phyloP scores from a whole-genome alignment of 768 basidiomycete species.

The Tulasnella sp. region DNA sequence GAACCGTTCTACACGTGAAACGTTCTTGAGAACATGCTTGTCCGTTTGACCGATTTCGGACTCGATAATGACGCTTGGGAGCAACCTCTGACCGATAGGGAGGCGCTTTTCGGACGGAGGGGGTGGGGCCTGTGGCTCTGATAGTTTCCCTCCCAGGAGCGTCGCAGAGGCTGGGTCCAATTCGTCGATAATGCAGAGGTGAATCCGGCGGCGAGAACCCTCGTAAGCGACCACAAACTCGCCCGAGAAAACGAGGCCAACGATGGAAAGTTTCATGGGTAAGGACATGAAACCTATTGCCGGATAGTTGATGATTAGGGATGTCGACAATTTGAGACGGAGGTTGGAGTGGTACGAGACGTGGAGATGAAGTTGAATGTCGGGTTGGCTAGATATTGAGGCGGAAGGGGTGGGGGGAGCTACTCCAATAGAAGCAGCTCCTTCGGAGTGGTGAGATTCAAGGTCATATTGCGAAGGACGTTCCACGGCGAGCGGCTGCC shows the following conservation, averaged over 20 bases:
- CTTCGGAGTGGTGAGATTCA: slow-evolving; percentile 6
- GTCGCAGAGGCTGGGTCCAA: slow-evolving; percentile 59
- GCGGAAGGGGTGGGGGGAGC: slow-evolving; percentile 48
- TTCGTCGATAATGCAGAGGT: slow-evolving; percentile 88
- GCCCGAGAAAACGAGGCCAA: slow-evolving; percentile 81
- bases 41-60: slow-evolving; percentile 96
- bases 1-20: slow-evolving; percentile 91
- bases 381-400: slow-evolving; percentile 41
- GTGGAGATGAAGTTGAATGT: slow-evolving; percentile 87
- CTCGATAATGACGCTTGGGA: slow-evolving; percentile 89
- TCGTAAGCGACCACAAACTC: slow-evolving; percentile 92
- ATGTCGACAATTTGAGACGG: slow-evolving; percentile 86
- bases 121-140: slow-evolving; percentile 58
- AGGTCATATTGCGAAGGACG: neutral
- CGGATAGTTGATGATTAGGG: slow-evolving; percentile 95
- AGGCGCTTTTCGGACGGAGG: slow-evolving; percentile 62
- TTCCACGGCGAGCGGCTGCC: neutral
- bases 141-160: slow-evolving; percentile 13
- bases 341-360: slow-evolving; percentile 87
- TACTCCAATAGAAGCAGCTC: slow-evolving; percentile 39
- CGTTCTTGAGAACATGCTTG: slow-evolving; percentile 94
- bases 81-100: slow-evolving; percentile 77
- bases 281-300: slow-evolving; percentile 96
- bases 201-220: slow-evolving; percentile 76
- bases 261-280: slow-evolving; percentile 92